A percentile compares a stretch with the other conserved stretches of the same genome.
Evolutionary conservation across 768 basidiomycete species (phyloP).

Genomic region (Termitomyces sp.): DNA sequence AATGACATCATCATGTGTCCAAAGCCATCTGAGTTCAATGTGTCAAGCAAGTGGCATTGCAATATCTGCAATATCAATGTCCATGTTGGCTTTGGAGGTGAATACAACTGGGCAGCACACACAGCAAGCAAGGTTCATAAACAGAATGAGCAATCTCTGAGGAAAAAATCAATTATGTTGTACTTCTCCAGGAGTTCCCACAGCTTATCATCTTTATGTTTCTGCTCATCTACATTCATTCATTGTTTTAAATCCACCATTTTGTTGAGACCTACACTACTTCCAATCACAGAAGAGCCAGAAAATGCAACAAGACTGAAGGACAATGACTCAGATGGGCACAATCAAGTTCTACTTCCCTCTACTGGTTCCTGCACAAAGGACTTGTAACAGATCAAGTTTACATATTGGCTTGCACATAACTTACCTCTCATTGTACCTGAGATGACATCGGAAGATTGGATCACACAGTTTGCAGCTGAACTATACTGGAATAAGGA

Average conservation of each 20-base stretch:
- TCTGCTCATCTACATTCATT: neutral
- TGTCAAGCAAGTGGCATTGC: neutral
- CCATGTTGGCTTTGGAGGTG: constrained; percentile 1
- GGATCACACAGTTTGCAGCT: neutral
- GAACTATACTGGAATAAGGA: neutral
- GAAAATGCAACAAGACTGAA: no score
- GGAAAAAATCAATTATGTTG: neutral
- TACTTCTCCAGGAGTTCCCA: neutral
- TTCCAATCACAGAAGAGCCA: no score
- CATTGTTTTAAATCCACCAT: neutral
- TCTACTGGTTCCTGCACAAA: no score
- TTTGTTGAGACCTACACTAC: no score
- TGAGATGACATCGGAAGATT: neutral
- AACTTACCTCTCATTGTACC: neutral
- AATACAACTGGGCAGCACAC: constrained; percentile 1
- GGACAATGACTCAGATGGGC: no score
- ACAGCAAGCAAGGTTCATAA: neutral
- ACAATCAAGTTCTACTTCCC: no score
- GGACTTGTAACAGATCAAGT: neutral
- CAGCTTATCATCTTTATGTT: neutral
- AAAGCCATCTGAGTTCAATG: neutral
- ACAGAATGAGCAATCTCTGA: neutral
- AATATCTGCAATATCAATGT: neutral
- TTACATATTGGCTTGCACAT: neutral
- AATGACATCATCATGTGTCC: no score